Evolutionary conservation across 1,139 yeast species (phyloP).

Genomic region (Pichia sp.): DNA sequence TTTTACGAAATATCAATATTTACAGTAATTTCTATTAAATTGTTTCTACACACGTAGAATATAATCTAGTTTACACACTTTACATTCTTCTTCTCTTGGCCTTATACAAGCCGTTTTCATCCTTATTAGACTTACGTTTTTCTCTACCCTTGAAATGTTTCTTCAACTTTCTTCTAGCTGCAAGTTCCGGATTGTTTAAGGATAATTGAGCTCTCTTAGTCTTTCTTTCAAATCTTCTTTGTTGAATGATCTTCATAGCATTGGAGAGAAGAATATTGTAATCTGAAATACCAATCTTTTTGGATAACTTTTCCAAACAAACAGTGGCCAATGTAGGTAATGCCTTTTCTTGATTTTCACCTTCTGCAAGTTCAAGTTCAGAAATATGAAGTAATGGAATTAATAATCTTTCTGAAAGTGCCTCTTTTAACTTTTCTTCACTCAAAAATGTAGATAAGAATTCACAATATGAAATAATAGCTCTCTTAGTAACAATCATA

Average conservation of each 20-base stretch:
- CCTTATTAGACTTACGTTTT: constrained; percentile 71
- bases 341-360: constrained; percentile 41
- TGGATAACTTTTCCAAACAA: constrained; percentile 66
- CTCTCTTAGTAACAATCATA: constrained; percentile 58
- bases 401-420: constrained; percentile 40
- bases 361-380: constrained; percentile 43
- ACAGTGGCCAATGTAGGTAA: constrained; percentile 62
- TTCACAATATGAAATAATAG: constrained; percentile 53
- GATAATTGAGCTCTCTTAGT: constrained; percentile 77
- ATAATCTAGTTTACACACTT: background rate
- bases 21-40: background rate
- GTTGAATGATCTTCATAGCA: constrained; percentile 58
- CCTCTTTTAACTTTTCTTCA: constrained; percentile 37
- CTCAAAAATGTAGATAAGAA: constrained; percentile 45
- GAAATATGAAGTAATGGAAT: constrained; percentile 59
- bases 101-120: constrained; percentile 74
- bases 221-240: constrained; percentile 72
- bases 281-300: constrained; percentile 69
- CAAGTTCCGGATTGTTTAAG: constrained; percentile 74
- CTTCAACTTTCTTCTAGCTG: constrained; percentile 73
- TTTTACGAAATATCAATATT: too few species aligned
- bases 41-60: background rate
- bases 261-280: constrained; percentile 63
- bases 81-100: constrained; percentile 46
- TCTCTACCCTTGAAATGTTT: constrained; percentile 77